A percentile compares a stretch with the other conserved stretches of the same genome.
Evolutionary conservation across 345 rosid species (phyloP).

Genomic region (thale cress (Arabidopsis thaliana)): TAIR10.1 NC_003075.7:18072501-18073000

Average conservation of each 20-base stretch:
- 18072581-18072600: conserved; percentile 36
- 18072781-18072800: conserved; percentile 81
- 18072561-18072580: conserved; percentile 44
- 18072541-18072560: conserved; percentile 46
- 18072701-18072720: conserved; percentile 79
- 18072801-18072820: conserved; percentile 69
- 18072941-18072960: conserved; percentile 31
- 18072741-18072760: conserved; percentile 82
- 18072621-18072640: conserved; percentile 82
- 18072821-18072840: conserved; percentile 39
- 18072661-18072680: conserved; percentile 59
- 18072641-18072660: conserved; percentile 66
- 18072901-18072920: conserved; percentile 32
- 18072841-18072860: conserved; percentile 42
- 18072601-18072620: conserved; percentile 43
- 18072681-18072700: conserved; percentile 64
- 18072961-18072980: conserved; percentile 13
- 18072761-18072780: conserved; percentile 92
- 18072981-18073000: conserved; percentile 44
- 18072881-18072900: neutral
- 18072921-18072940: neutral
- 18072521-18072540: conserved; percentile 35
- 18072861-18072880: neutral
- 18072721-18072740: conserved; percentile 88
- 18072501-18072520: conserved; percentile 23